phyloP scores from a whole-genome alignment of 2,329 filamentous ascomycete species.

The Penicillium sp. region DNA sequence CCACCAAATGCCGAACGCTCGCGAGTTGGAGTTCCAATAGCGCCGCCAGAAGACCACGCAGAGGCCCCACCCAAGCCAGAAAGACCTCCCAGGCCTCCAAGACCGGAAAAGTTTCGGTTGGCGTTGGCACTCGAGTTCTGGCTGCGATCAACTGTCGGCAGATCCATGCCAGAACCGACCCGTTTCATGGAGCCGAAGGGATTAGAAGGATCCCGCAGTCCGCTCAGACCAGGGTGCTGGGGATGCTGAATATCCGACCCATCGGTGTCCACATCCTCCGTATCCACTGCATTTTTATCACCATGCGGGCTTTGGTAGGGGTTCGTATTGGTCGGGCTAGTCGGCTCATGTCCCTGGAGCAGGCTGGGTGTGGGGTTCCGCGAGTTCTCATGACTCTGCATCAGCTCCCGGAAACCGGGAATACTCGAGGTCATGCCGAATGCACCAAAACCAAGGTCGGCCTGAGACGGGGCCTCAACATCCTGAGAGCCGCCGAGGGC shows the following conservation, averaged over 20 bases:
- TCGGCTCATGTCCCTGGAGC: slow-evolving; percentile 57
- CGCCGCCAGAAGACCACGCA: slow-evolving; percentile 54
- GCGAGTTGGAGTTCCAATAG: slow-evolving; percentile 67
- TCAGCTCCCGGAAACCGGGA: slow-evolving; percentile 53
- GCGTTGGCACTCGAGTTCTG: slow-evolving; percentile 85
- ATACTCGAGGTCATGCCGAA: slow-evolving; percentile 58
- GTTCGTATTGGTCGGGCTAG: slow-evolving; percentile 92
- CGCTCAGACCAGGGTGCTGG: slow-evolving; percentile 50
- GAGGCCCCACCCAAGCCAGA: slow-evolving; percentile 50
- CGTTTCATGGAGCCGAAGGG: slow-evolving; percentile 53
- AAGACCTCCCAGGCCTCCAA: slow-evolving; percentile 51
- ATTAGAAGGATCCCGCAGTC: slow-evolving; percentile 48
- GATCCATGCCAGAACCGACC: slow-evolving; percentile 52
- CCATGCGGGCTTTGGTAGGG: slow-evolving; percentile 88
- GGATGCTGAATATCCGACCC: slow-evolving; percentile 51
- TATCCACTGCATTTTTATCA: slow-evolving; percentile 56
- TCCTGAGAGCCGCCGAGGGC: slow-evolving; percentile 72
- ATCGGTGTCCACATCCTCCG: slow-evolving; percentile 55
- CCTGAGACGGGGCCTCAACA: slow-evolving; percentile 34
- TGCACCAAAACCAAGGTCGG: slow-evolving; percentile 53
- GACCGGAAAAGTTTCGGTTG: slow-evolving; percentile 60
- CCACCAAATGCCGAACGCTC: slow-evolving; percentile 50
- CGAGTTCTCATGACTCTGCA: slow-evolving; percentile 54
- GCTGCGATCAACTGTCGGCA: slow-evolving; percentile 73
- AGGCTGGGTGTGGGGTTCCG: slow-evolving; percentile 52